A percentile compares a stretch with the other conserved stretches of the same genome.
Conservation (phyloP, 768 basidiomycete species). For the Tubosaeta sp. region DNA sequence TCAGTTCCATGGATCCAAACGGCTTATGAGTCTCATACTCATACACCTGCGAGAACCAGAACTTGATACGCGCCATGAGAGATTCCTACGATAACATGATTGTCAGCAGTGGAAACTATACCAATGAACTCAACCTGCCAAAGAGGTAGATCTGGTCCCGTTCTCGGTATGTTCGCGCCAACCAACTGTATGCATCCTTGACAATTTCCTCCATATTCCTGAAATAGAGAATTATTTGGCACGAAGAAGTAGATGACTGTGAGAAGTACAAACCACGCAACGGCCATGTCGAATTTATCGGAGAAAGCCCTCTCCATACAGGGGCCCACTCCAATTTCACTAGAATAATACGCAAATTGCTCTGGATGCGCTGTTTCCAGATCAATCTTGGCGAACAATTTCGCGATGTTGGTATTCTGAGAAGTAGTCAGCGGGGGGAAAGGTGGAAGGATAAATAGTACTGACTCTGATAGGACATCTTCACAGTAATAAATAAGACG, state of each 20-base stretch:
- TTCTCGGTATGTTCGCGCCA: constrained; percentile 27
- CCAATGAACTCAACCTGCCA: constrained; percentile 15
- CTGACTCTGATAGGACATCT: no score
- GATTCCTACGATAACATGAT: constrained; percentile 31
- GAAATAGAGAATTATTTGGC: no score
- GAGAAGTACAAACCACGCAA: constrained; percentile 33
- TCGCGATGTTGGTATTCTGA: constrained; percentile 37
- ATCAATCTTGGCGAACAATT: constrained; percentile 31
- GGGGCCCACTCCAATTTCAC: constrained; percentile 29
- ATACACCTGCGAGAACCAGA: constrained; percentile 38
- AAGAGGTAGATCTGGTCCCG: constrained; percentile 35
- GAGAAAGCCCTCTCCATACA: constrained; percentile 14
- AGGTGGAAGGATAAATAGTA: no score
- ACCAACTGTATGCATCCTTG: constrained; percentile 32
- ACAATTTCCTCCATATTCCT: constrained; percentile 37
- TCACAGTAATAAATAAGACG: no score
- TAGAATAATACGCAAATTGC: constrained; percentile 36
- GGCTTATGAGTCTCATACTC: constrained; percentile 16
- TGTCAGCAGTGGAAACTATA: background rate
- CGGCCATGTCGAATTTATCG: constrained; percentile 33
- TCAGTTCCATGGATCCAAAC: background rate
- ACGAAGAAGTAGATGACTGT: background rate
- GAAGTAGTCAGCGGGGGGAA: no score
- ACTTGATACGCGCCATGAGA: constrained; percentile 43
- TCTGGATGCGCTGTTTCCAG: constrained; percentile 12